These are phyloP conservation scores for Cardiospermum halicacabum DNA, from an alignment of 345 rosid genomes.

Conservation along the genomic window DNA sequence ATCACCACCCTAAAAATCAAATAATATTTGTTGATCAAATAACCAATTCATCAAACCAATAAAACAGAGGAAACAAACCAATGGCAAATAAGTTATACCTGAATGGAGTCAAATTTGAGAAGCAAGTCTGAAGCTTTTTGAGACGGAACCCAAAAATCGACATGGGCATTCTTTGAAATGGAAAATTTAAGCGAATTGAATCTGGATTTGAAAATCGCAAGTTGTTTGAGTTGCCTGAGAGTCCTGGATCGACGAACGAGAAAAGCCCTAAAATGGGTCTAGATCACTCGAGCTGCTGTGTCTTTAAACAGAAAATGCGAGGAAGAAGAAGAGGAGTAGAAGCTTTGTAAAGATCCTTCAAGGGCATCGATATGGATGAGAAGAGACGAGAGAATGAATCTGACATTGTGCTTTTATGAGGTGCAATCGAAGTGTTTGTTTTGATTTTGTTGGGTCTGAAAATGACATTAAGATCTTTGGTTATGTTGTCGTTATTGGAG, in stretches of 20 bases:
- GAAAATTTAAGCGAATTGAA: constrained; percentile 62
- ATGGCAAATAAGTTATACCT: constrained; percentile 35
- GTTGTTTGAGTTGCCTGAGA: constrained; percentile 72
- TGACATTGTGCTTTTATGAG: constrained; percentile 20
- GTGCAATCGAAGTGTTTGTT: not conserved
- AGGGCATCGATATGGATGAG: constrained; percentile 49
- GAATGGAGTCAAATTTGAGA: constrained; percentile 66
- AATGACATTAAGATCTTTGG: constrained; percentile 17
- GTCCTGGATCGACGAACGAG: constrained; percentile 74
- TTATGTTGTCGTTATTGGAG: constrained; percentile 30
- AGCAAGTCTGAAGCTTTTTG: constrained; percentile 60
- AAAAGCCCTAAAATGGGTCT: constrained; percentile 67
- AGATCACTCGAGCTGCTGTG: constrained; percentile 78
- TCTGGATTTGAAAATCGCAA: constrained; percentile 62
- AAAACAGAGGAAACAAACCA: not conserved
- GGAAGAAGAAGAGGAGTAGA: no score
- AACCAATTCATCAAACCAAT: not conserved
- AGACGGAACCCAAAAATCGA: constrained; percentile 43
- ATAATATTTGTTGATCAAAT: not conserved
- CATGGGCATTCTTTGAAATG: constrained; percentile 39
- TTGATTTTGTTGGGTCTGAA: constrained; percentile 18
- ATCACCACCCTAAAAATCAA: constrained; percentile 50
- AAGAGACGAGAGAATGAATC: constrained; percentile 39
- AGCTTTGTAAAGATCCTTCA: constrained; percentile 37
- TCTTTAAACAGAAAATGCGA: constrained; percentile 48